Base-by-base conservation (phyloP, 768 basidiomycete genomes). In the Amanita subjunquillea region DNA sequence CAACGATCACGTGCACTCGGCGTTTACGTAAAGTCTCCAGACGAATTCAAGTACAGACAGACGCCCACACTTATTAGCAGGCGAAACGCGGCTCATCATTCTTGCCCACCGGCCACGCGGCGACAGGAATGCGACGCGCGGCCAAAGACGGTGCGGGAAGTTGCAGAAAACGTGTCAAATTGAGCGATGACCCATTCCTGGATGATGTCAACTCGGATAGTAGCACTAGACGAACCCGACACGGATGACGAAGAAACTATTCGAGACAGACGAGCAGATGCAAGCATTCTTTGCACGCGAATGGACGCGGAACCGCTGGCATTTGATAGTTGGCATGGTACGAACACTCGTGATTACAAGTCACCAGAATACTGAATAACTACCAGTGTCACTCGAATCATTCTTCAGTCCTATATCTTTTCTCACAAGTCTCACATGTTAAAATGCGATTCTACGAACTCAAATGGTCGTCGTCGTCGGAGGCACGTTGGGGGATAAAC, bases 351-450 rank as follows among this genome's bases (percentile, higher is more conserved):
- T 17, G 44, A 12, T 40, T 55, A 34, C 36, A 52, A n/a, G n/a
- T n/a, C n/a, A n/a, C n/a, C n/a, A n/a, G n/a, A n/a, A n/a, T 44
- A 15, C 29, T 52, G 4, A 27, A 23, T 23, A 23, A 13, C 9
- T 7, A n/a, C 15, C 57, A 88, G 84, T 71, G 22, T 76, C 83
- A 83, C 82, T 5, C 72, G 72, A 9, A 65, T 73, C 22, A 72
- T 86, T 47, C 68, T 91, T 30, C 73, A 76, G 50, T 81, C 85
- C 0, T 88, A 87, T 58, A 85, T 90, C 3, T 90, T 88, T 0
- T 88, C 87, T 0, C 68, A 81, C 56, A 85, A 79, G 63, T 73
- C 77, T 6, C 87, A 90, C 60, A 65, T 79, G 22, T 87, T 78
- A 65, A 79, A 70, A 57, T 87, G 83, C 56, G 64, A 77, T n/a